Percentiles rank a stretch among this genome's conserved stretches.
Evolutionary conservation across 768 basidiomycete species (phyloP).

Genomic region (Xerocomellus dryophilus): DNA sequence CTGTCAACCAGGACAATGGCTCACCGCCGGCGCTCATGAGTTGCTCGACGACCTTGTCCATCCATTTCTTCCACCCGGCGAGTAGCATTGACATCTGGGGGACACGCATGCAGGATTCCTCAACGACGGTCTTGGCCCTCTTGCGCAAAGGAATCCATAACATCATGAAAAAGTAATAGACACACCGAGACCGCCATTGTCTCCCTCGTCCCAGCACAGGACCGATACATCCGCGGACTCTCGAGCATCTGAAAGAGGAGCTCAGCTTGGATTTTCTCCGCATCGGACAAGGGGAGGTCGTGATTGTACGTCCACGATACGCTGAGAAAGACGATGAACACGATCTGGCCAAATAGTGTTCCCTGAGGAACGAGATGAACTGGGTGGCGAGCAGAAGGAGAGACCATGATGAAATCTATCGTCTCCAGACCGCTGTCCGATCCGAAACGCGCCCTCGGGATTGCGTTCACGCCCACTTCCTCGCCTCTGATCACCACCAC

Average conservation of each 20-base stretch:
- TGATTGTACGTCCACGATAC: constrained; percentile 36
- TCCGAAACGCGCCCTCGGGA: constrained; percentile 28
- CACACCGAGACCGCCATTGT: constrained; percentile 24
- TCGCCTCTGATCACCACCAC: constrained; percentile 27
- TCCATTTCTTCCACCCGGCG: constrained; percentile 20
- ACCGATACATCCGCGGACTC: constrained; percentile 9
- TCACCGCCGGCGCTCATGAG: background rate
- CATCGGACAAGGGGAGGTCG: constrained; percentile 36
- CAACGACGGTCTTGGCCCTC: constrained; percentile 15
- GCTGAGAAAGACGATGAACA: constrained; percentile 32
- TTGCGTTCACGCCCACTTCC: constrained; percentile 22
- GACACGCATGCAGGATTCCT: background rate
- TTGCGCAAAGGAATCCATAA: constrained; percentile 3
- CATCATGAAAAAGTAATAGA: constrained; percentile 21
- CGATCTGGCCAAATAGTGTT: constrained; percentile 33
- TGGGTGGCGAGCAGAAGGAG: constrained; percentile 28
- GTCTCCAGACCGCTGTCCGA: constrained; percentile 10
- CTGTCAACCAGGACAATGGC: background rate
- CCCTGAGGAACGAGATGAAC: constrained; percentile 33
- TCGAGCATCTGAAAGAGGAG: constrained; percentile 17
- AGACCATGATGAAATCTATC: background rate
- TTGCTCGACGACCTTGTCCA: constrained; percentile 20
- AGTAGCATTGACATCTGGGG: constrained; percentile 13
- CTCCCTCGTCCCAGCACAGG: constrained; percentile 17
- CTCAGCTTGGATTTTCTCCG: constrained; percentile 21